Evolutionary conservation across 345 rosid genomes (phyloP).

Genomic region (Mangifera indica): DNA sequence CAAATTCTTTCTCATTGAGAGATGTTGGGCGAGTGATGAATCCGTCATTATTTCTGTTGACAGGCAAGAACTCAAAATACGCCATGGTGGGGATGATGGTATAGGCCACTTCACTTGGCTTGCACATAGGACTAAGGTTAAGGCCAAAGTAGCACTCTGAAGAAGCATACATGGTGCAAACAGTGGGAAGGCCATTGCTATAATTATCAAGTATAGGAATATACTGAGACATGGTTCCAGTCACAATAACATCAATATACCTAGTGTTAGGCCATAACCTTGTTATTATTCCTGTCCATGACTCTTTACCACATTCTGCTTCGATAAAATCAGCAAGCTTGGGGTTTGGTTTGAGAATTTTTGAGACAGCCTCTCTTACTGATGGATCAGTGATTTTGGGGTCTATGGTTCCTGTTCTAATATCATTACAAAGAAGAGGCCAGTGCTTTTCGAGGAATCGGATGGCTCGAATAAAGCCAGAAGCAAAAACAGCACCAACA

Average conservation of each 20-base stretch:
- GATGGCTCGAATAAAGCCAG: constrained; percentile 60
- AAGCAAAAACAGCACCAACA: constrained; percentile 61
- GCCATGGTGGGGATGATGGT: constrained; percentile 61
- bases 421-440: constrained; percentile 38
- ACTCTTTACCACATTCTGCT: constrained; percentile 36
- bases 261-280: constrained; percentile 55
- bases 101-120: constrained; percentile 46
- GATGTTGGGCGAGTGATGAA: constrained; percentile 16
- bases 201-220: constrained; percentile 56
- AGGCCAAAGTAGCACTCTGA: constrained; percentile 59
- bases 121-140: constrained; percentile 45
- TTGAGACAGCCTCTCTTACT: constrained; percentile 40
- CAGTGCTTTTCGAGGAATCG: constrained; percentile 51
- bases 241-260: constrained; percentile 59
- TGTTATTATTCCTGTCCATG: constrained; percentile 55
- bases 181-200: constrained; percentile 52
- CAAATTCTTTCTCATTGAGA: constrained; percentile 17
- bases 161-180: constrained; percentile 66
- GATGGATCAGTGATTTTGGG: constrained; percentile 39
- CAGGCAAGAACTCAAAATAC: constrained; percentile 57
- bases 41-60: constrained; percentile 34
- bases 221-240: constrained; percentile 66
- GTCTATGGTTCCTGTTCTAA: constrained; percentile 40
- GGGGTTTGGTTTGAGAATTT: constrained; percentile 42
- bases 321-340: constrained; percentile 45